Conservation (phyloP, 2,329 filamentous ascomycete genomes). For the Penicillium sclerotiorum region DNA sequence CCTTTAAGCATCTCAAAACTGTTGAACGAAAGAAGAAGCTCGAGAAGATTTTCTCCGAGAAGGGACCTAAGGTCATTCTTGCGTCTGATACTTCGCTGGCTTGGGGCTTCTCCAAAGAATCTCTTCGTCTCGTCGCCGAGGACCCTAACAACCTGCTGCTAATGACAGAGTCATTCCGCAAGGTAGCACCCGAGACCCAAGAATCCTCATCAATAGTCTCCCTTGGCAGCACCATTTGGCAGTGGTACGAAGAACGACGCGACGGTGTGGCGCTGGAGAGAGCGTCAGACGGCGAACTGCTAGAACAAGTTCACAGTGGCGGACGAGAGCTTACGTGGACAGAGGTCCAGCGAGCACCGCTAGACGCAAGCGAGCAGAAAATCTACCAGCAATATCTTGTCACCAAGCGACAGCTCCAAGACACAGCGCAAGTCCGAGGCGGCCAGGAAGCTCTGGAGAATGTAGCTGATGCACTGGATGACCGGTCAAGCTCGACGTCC, state of each 20-base stretch:
- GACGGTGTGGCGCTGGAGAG: conserved; percentile 65
- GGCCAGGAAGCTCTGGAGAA: conserved; percentile 72
- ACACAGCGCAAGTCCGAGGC: conserved; percentile 72
- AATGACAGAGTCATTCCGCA: conserved; percentile 69
- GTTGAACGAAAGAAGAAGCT: conserved; percentile 82
- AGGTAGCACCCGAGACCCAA: conserved; percentile 23
- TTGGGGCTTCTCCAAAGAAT: conserved; percentile 90
- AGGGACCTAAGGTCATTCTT: conserved; percentile 72
- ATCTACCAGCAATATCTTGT: conserved; percentile 92
- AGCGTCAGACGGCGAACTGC: conserved; percentile 56
- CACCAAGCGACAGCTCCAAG: conserved; percentile 82
- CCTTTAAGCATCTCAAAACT: conserved; percentile 82
- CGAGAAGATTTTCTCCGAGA: conserved; percentile 63
- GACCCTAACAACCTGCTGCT: conserved; percentile 83
- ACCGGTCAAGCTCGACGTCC: conserved; percentile 81
- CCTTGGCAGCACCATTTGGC: conserved; percentile 76
- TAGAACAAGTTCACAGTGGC: conserved; percentile 68
- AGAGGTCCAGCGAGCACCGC: conserved; percentile 63
- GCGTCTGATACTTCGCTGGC: conserved; percentile 88
- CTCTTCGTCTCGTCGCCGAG: conserved; percentile 72
- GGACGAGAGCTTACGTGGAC: conserved; percentile 64
- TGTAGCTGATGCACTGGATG: conserved; percentile 70
- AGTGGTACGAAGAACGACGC: conserved; percentile 71
- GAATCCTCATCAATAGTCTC: conserved; percentile 51
- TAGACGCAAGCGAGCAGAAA: conserved; percentile 74